A percentile compares a stretch with the other conserved stretches of the same genome.
These are phyloP conservation scores for Sporisorium iseilematis-ciliati DNA, from an alignment of 1,284 basidiomycete species.

Conservation along the genomic window DNA sequence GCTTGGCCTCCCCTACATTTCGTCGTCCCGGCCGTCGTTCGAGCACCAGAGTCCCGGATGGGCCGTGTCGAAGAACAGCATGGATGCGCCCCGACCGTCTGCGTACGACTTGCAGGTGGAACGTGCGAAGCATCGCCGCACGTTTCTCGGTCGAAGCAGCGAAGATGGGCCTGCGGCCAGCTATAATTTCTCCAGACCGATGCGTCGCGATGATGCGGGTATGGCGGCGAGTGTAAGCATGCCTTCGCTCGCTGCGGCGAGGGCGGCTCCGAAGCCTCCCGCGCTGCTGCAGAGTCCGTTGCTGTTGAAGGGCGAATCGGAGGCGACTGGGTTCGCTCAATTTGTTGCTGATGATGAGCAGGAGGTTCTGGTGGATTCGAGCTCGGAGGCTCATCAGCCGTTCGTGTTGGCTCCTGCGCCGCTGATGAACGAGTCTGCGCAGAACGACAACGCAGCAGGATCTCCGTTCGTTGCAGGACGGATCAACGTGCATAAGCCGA, in stretches of 20 bases:
- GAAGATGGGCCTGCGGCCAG: constrained; percentile 18
- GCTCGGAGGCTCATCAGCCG: constrained; percentile 22
- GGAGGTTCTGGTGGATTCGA: constrained; percentile 24
- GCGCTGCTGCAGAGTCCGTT: constrained; percentile 34
- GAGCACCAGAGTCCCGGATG: constrained; percentile 34
- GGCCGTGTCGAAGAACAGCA: constrained; percentile 20
- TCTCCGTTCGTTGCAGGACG: background rate
- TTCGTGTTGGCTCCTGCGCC: constrained; percentile 6
- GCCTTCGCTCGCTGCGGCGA: constrained; percentile 20
- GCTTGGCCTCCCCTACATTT: constrained; percentile 37
- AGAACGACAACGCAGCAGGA: background rate
- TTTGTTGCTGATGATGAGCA: constrained; percentile 29
- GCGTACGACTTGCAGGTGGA: constrained; percentile 15
- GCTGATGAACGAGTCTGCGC: background rate
- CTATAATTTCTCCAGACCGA: constrained; percentile 42
- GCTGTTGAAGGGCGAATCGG: constrained; percentile 35
- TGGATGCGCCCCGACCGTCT: constrained; percentile 8
- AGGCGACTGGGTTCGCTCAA: constrained; percentile 31
- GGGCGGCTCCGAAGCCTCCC: constrained; percentile 15
- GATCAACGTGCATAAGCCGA: constrained; percentile 13
- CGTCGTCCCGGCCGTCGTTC: constrained; percentile 23
- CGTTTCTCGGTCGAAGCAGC: constrained; percentile 24
- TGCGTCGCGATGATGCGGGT: constrained; percentile 17
- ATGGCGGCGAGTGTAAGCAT: constrained; percentile 17
- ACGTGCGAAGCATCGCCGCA: constrained; percentile 26